Evolutionary conservation across 441 rosid species (phyloP), one percentile per base, ranked within the genome.

Genomic region (Dalechampia spathulata): DNA sequence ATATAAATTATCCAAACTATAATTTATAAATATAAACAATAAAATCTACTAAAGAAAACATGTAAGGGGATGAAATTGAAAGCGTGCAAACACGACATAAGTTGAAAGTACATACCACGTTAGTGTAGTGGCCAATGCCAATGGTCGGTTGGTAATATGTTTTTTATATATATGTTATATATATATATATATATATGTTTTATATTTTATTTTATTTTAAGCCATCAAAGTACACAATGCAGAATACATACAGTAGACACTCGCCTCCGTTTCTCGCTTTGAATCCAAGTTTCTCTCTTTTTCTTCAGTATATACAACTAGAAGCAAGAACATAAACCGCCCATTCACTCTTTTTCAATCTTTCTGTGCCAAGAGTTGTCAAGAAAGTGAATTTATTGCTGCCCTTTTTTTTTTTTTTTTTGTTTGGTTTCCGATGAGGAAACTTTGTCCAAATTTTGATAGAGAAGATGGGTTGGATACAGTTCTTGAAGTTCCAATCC

Each of bases 401-500:
- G n/a, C n/a, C n/a, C n/a, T n/a, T n/a, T n/a, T n/a, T n/a, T n/a
- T n/a, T 12, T 40, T 15, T 44, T 6, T 0, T 27, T 28, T 30
- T 30, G 8, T 30, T 8, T 8, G 34, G 34, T 26, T 7, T 10
- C 11, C 6, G 55, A 83, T 83, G 95, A 83, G 88, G 77, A 86
- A 81, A 63, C 80, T 83, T 36, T 83, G 90, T 78, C 95, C 98
- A 0, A 88, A 92, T 62, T 75, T 71, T 27, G 89, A 83, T 62
- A 72, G 83, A 10, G 94, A 85, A 40, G 95, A 88, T 62, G 90
- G 87, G 41, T 73, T 92, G 61, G 96, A 88, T 16, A 88, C 96
- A 2, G 98, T 92, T 6, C 83, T 92, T 5, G 98, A 88, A 72
- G 96, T 92, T 45, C 98, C 96, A 1, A 83, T 92, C 57, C 96